Evolutionary conservation across 495 filamentous ascomycete genomes (phyloP).

Genomic region (Aspergillus coremiiformis): DNA sequence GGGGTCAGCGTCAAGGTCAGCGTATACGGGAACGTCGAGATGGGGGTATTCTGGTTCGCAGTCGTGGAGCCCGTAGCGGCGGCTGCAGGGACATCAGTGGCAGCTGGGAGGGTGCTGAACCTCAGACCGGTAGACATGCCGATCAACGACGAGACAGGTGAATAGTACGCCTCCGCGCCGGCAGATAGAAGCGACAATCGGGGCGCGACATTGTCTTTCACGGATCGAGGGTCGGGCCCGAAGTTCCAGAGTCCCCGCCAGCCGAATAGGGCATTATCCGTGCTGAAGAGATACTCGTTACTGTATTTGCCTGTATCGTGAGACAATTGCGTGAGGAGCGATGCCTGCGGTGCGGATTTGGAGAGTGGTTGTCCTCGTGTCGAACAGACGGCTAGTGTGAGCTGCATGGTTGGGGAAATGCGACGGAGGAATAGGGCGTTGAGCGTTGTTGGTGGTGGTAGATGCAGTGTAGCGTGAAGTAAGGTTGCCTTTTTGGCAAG

Average conservation of each 20-base stretch:
- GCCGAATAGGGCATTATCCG: constrained; percentile 83
- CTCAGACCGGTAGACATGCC: constrained; percentile 75
- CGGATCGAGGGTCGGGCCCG: constrained; percentile 65
- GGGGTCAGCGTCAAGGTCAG: constrained; percentile 88
- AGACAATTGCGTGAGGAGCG: constrained; percentile 68
- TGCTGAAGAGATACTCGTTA: constrained; percentile 84
- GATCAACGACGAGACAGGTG: constrained; percentile 80
- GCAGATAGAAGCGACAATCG: constrained; percentile 53
- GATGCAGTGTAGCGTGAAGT: constrained; percentile 80
- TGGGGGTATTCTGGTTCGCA: constrained; percentile 23
- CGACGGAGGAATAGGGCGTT: constrained; percentile 83
- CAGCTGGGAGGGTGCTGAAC: constrained; percentile 84
- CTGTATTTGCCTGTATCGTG: constrained; percentile 85
- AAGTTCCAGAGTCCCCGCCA: constrained; percentile 91
- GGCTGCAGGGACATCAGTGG: constrained; percentile 49
- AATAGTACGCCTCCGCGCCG: constrained; percentile 94
- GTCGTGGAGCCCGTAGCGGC: constrained; percentile 14
- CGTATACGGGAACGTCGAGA: constrained; percentile 69
- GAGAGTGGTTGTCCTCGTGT: constrained; percentile 47
- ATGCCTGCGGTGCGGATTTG: constrained; percentile 39
- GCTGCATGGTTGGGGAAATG: constrained; percentile 67
- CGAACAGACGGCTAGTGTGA: constrained; percentile 77
- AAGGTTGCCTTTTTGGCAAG: constrained; percentile 51
- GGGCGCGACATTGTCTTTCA: constrained; percentile 11
- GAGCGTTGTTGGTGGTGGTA: constrained; percentile 70